Percentiles rank a stretch among this genome's conserved stretches.
Conservation (phyloP, 441 rosid species). For the Biscutella auriculata region DNA sequence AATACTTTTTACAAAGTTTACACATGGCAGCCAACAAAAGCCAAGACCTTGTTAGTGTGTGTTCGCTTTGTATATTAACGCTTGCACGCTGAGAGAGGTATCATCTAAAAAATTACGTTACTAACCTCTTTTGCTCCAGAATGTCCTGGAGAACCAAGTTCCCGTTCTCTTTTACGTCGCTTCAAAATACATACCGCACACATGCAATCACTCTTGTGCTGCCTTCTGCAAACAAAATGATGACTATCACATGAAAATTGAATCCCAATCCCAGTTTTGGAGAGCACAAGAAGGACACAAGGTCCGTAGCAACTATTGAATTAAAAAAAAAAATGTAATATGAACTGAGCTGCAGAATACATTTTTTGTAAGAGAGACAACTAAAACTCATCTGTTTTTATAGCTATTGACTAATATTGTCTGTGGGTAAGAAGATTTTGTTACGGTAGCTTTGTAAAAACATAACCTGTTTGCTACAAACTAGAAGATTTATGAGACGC, state of each 20-base stretch:
- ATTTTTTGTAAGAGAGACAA: not conserved
- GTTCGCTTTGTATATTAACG: slow-evolving; percentile 4
- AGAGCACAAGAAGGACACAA: not conserved
- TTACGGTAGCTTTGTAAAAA: not conserved
- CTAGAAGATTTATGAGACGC: not conserved
- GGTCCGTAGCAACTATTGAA: not conserved
- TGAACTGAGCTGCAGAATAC: not conserved
- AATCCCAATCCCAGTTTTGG: not conserved
- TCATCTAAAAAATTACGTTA: not conserved
- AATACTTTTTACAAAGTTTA: not conserved
- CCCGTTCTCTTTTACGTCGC: slow-evolving; percentile 90
- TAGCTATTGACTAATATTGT: not conserved
- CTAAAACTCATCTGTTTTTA: not conserved
- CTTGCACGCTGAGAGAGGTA: not conserved
- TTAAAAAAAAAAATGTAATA: not conserved
- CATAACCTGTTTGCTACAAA: slow-evolving; percentile 2
- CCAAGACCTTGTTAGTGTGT: not conserved
- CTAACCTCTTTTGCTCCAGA: slow-evolving; percentile 41
- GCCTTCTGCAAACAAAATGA: slow-evolving; percentile 48
- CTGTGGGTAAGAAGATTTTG: slow-evolving; percentile 2
- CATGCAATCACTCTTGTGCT: slow-evolving; percentile 88
- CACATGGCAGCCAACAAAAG: not conserved
- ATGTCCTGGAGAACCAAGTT: slow-evolving; percentile 52
- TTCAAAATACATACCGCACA: slow-evolving; percentile 87
- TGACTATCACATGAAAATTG: not conserved